A percentile compares a stretch with the other conserved stretches of the same genome.
Conservation (phyloP, 1,139 yeast genomes). For the Sugiyamaella sp. region DNA sequence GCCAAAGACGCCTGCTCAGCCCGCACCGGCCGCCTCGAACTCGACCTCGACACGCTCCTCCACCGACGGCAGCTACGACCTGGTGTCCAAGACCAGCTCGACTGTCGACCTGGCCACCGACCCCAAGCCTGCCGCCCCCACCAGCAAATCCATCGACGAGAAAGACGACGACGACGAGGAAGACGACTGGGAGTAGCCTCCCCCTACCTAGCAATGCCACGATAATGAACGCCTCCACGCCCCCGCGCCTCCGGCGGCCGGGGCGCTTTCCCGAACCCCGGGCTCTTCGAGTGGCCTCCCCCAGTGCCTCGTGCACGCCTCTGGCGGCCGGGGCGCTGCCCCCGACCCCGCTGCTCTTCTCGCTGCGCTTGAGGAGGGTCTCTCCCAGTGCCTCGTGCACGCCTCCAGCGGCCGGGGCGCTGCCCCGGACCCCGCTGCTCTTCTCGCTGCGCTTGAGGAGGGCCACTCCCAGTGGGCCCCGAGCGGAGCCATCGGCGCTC, state of each 20-base stretch:
- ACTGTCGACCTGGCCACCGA: slow-evolving; percentile 37
- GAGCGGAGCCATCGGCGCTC: too few species aligned
- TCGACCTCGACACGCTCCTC: slow-evolving; percentile 40
- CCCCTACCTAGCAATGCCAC: slow-evolving; percentile 1
- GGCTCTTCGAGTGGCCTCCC: too few species aligned
- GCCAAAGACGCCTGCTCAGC: slow-evolving; percentile 11
- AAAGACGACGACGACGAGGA: slow-evolving; percentile 49
- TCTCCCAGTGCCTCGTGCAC: neutral
- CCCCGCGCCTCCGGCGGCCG: neutral
- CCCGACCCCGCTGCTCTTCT: neutral
- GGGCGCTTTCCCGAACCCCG: neutral
- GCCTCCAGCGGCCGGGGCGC: neutral
- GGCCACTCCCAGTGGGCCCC: too few species aligned
- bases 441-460: too few species aligned
- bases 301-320: neutral
- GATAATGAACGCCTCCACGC: slow-evolving; percentile 1
- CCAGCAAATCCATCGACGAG: slow-evolving; percentile 22
- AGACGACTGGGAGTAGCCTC: slow-evolving; percentile 60
- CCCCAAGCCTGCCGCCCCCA: slow-evolving; percentile 18
- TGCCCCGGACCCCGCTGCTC: neutral
- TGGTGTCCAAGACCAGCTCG: slow-evolving; percentile 45
- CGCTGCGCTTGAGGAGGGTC: neutral
- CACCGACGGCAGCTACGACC: slow-evolving; percentile 48
- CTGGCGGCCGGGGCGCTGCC: slow-evolving; percentile 2
- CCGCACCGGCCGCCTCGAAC: slow-evolving; percentile 10